Conservation (phyloP, 2,329 filamentous ascomycete genomes). For the Fusarium scirpi region DNA sequence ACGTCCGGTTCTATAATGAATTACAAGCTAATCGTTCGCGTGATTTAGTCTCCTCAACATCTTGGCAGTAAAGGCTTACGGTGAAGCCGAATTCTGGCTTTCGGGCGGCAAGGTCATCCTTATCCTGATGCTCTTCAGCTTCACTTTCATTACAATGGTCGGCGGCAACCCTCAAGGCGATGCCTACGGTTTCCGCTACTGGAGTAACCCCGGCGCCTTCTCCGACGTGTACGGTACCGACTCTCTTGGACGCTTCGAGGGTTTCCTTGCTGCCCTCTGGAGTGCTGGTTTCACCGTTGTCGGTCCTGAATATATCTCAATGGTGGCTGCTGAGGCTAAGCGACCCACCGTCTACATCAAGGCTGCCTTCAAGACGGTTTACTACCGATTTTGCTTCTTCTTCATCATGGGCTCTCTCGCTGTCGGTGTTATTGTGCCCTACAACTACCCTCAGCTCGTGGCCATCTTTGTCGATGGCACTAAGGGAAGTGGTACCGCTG, state of each 20-base stretch:
- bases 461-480: constrained; percentile 60
- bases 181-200: constrained; percentile 77
- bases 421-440: constrained; percentile 74
- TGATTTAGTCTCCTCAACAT: constrained; percentile 67
- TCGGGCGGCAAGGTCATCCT: constrained; percentile 73
- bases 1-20: constrained; percentile 20
- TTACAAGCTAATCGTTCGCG: constrained; percentile 48
- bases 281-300: constrained; percentile 72
- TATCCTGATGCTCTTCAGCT: constrained; percentile 75
- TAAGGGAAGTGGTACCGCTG: constrained; percentile 58
- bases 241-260: constrained; percentile 74
- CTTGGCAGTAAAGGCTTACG: constrained; percentile 74
- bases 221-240: constrained; percentile 68
- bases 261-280: constrained; percentile 76
- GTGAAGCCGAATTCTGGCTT: constrained; percentile 79
- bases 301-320: constrained; percentile 75
- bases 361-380: constrained; percentile 77
- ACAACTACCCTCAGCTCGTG: constrained; percentile 68
- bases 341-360: constrained; percentile 74
- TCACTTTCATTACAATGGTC: constrained; percentile 84
- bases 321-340: constrained; percentile 76
- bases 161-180: constrained; percentile 79
- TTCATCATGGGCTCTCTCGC: constrained; percentile 76
- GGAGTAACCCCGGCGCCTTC: constrained; percentile 60
- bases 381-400: constrained; percentile 77